phyloP scores from a whole-genome alignment of 169 alveolate genomes.

The Eimeria nieschulzi region DNA sequence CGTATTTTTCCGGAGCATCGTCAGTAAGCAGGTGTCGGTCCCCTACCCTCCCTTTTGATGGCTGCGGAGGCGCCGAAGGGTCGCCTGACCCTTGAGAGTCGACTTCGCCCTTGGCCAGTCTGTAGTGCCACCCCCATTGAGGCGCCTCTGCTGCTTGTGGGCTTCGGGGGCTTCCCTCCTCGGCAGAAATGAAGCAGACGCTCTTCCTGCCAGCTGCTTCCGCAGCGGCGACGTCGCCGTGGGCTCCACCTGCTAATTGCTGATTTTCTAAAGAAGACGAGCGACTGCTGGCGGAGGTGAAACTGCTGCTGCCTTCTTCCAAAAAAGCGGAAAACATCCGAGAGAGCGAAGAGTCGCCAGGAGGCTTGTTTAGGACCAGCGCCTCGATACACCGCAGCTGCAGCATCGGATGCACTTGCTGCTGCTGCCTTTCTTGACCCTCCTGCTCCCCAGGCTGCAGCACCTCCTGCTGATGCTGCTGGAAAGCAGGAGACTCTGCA shows the following conservation, averaged over 20 bases:
- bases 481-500: not conserved
- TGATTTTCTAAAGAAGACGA: not conserved
- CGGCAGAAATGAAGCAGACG: not conserved
- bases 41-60: too few species aligned
- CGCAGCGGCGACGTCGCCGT: not conserved
- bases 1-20: not conserved
- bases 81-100: not conserved
- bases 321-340: not conserved
- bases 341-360: not conserved
- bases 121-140: constrained; percentile 5
- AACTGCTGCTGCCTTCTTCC: not conserved
- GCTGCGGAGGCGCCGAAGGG: too few species aligned
- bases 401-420: not conserved
- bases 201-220: not conserved
- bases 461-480: not conserved
- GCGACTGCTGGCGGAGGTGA: not conserved
- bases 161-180: not conserved
- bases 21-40: not conserved
- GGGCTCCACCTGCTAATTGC: too few species aligned
- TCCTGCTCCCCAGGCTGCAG: constrained; percentile 6
- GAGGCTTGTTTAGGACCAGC: not conserved
- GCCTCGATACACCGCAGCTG: constrained; percentile 13
- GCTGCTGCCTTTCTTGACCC: not conserved
- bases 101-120: not conserved
- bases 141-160: not conserved